Evolutionary conservation across 2,329 filamentous ascomycete genomes (phyloP), one percentile per base, ranked within the genome.

Genomic region (Phaeosphaeriaceae sp.): DNA sequence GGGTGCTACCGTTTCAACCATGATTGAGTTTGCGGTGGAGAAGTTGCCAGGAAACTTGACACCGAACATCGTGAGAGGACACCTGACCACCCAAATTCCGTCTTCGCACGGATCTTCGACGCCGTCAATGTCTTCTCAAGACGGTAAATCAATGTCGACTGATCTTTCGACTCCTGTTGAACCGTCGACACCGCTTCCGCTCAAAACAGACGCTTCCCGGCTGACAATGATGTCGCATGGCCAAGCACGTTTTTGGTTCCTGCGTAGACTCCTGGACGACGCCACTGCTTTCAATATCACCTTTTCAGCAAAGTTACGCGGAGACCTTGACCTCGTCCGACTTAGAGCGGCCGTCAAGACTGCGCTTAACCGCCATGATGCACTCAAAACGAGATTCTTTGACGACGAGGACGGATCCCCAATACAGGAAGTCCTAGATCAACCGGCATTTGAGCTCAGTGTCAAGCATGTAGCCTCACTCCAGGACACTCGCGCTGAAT

Each of bases 191-290:
- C 9, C 26, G 9, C 26, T 5, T 28, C 26, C 26, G 26, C 26
- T 9, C 26, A 28, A 28, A 9, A 9, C 26, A 28, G 26, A 28
- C 9, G 26, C 26, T 28, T 9, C 26, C 9, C 26, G 26, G 5
- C 4, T 28, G 26, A 28, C 26, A 28, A 4, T 28, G 26, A 28
- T 28, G 26, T 28, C 26, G 26, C 26, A 28, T 28, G 75, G 66
- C 6, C 81, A 83, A 59, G 70, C 77, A 0, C 66, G 79, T 0
- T 79, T 83, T 58, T 83, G 79, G 78, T 79, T 81, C 55, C 57
- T 79, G 0, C 58, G 62, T 2, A 52, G 65, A 8, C 69, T 67
- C 5, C 24, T 81, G 1, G 61, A 79, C 2, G 75, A 83, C 49
- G 67, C 71, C 11, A 78, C 75, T 0, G 75, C 77, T 1, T 78